Evolutionary conservation across 257 asterid genomes (phyloP).

Genomic region (Orobanche coerulescens): DNA sequence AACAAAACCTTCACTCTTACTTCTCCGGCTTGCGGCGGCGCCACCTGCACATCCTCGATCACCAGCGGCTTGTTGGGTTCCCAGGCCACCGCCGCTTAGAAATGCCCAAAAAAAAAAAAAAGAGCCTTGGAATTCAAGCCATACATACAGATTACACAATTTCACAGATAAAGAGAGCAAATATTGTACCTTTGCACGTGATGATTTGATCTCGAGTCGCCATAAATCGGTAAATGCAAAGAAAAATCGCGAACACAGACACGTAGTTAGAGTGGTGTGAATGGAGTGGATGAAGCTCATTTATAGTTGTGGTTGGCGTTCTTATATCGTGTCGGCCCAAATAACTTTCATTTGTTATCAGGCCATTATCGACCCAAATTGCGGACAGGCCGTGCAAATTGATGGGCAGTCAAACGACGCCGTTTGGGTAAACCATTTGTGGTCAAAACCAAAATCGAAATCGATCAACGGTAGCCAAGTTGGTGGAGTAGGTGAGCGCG

Average conservation of each 20-base stretch:
- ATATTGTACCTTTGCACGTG: conserved; percentile 68
- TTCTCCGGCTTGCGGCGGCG: conserved; percentile 81
- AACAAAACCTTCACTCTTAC: conserved; percentile 60
- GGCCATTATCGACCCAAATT: not conserved
- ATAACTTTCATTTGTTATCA: not conserved
- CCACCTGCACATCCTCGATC: conserved; percentile 81
- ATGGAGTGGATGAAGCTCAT: not conserved
- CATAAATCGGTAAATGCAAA: conserved; percentile 26
- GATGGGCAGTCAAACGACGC: too few relatives aligned
- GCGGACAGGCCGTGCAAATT: not conserved
- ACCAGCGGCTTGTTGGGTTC: conserved; percentile 80
- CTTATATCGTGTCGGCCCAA: not conserved
- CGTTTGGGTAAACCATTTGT: too few relatives aligned
- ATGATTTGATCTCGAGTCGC: conserved; percentile 73
- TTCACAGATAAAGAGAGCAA: not conserved
- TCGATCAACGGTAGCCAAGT: too few relatives aligned
- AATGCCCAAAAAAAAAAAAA: not conserved
- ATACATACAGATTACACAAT: not conserved
- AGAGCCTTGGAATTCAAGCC: not conserved
- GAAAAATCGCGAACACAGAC: not conserved
- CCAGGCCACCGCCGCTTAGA: conserved; percentile 89
- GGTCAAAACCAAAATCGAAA: too few relatives aligned
- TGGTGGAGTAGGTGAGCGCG: too few relatives aligned
- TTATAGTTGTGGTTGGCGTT: not conserved
- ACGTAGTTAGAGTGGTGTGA: not conserved